A percentile compares a stretch with the other conserved stretches of the same genome.
These are phyloP conservation scores for Tylopilus vinaceipallidus DNA, from an alignment of 768 basidiomycete genomes.

Conservation along the genomic window DNA sequence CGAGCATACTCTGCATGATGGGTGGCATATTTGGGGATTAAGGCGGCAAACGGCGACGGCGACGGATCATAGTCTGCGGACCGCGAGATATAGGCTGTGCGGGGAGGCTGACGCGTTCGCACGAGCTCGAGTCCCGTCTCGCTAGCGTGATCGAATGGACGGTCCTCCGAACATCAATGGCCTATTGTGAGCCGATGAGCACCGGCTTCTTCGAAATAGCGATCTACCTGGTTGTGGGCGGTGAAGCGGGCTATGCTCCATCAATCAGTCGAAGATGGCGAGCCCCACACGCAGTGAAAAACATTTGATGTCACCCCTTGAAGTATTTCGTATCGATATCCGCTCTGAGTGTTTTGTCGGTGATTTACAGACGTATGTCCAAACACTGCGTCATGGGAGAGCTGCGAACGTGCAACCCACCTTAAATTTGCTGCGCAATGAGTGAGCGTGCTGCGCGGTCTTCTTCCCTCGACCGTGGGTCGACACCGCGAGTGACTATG, in stretches of 20 bases:
- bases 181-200: too few relatives aligned
- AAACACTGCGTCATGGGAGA: background rate
- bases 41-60: background rate
- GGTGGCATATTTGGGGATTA: constrained; percentile 16
- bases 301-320: background rate
- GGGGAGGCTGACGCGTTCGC: constrained; percentile 16
- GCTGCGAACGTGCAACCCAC: background rate
- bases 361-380: too few relatives aligned
- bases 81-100: background rate
- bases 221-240: constrained; percentile 16
- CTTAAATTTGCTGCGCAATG: background rate
- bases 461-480: background rate
- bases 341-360: too few relatives aligned
- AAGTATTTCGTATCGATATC: too few relatives aligned
- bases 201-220: too few relatives aligned
- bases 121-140: background rate
- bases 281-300: constrained; percentile 1
- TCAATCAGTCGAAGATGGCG: too few relatives aligned
- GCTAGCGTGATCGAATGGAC: background rate
- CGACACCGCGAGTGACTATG: too few relatives aligned
- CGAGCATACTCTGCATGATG: constrained; percentile 5
- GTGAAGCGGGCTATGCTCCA: constrained; percentile 4
- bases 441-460: too few relatives aligned
- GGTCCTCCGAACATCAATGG: too few relatives aligned
- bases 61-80: background rate